phyloP scores from a whole-genome alignment of 345 rosid genomes.

The Theobroma cacao region DNA sequence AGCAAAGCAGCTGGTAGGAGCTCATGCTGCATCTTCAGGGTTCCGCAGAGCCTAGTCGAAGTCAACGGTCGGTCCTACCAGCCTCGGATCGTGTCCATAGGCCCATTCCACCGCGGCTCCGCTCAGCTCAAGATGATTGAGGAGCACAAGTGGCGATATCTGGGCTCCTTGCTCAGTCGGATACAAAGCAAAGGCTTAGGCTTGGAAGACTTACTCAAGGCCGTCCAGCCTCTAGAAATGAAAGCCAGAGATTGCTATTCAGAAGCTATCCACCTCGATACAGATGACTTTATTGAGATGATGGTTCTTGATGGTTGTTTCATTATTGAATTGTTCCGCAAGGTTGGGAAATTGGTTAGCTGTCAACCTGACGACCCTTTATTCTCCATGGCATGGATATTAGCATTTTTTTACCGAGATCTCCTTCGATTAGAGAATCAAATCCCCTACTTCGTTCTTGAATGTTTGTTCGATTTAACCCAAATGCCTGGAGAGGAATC shows the following conservation, averaged over 20 bases:
- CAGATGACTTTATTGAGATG: constrained; percentile 55
- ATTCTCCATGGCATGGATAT: constrained; percentile 67
- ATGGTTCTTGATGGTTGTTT: constrained; percentile 74
- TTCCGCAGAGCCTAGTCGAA: constrained; percentile 40
- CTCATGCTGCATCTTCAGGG: constrained; percentile 32
- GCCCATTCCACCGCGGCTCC: constrained; percentile 63
- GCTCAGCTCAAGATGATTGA: constrained; percentile 52
- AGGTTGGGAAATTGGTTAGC: constrained; percentile 35
- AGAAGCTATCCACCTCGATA: constrained; percentile 21
- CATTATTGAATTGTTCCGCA: constrained; percentile 45
- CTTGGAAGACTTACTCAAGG: constrained; percentile 44
- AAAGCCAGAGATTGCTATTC: constrained; percentile 67
- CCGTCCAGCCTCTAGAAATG: constrained; percentile 37
- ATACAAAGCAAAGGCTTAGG: constrained; percentile 18
- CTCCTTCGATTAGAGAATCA: constrained; percentile 37
- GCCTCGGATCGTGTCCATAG: constrained; percentile 68
- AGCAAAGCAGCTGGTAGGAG: constrained; percentile 13
- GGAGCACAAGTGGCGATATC: constrained; percentile 79
- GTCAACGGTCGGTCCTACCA: constrained; percentile 54
- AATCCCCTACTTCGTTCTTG: constrained; percentile 67
- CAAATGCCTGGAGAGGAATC: constrained; percentile 27
- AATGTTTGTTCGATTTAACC: constrained; percentile 49
- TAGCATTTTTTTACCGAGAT: constrained; percentile 68
- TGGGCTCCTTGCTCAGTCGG: constrained; percentile 43
- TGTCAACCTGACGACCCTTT: constrained; percentile 64